These are phyloP conservation scores for Exophiala spinifera DNA, from an alignment of 2,329 filamentous ascomycete genomes.

Conservation along the genomic window DNA sequence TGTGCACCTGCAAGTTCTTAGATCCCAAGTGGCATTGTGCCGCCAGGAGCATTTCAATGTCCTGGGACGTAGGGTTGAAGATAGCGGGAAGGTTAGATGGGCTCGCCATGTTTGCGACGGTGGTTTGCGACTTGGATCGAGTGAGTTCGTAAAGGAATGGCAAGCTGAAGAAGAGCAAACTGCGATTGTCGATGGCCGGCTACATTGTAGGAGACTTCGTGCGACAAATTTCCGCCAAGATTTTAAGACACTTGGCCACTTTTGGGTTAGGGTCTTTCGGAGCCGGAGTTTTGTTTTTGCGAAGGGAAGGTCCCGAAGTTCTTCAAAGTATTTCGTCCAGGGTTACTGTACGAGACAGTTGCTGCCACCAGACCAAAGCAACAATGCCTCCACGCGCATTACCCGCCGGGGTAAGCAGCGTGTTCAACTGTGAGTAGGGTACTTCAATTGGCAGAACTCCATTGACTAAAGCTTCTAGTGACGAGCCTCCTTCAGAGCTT, in stretches of 20 bases:
- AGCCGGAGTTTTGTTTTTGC: constrained; percentile 19
- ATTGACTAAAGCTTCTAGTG: constrained; percentile 18
- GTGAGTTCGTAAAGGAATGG: constrained; percentile 42
- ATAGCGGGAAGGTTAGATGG: constrained; percentile 87
- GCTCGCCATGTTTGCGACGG: constrained; percentile 58
- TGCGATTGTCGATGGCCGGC: constrained; percentile 20
- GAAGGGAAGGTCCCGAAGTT: constrained; percentile 3
- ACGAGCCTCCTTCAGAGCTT: constrained; percentile 27
- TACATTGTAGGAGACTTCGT: neutral
- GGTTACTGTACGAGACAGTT: constrained; percentile 9
- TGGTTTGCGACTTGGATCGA: constrained; percentile 45
- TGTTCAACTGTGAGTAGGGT: constrained; percentile 23
- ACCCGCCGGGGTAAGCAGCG: constrained; percentile 12
- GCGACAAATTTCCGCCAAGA: constrained; percentile 2
- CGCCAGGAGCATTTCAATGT: constrained; percentile 99
- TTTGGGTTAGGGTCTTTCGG: neutral
- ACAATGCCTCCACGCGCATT: constrained; percentile 25
- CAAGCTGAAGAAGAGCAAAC: constrained; percentile 31
- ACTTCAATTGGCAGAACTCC: neutral
- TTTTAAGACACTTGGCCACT: neutral
- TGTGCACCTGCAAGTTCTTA: constrained; percentile 99
- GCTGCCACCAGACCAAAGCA: constrained; percentile 3
- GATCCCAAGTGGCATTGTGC: constrained; percentile 94
- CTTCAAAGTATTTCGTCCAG: constrained; percentile 4
- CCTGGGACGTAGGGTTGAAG: constrained; percentile 96